These are phyloP conservation scores for Eimeria acervulina DNA, from an alignment of 169 alveolate genomes.

Conservation along the genomic window DNA sequence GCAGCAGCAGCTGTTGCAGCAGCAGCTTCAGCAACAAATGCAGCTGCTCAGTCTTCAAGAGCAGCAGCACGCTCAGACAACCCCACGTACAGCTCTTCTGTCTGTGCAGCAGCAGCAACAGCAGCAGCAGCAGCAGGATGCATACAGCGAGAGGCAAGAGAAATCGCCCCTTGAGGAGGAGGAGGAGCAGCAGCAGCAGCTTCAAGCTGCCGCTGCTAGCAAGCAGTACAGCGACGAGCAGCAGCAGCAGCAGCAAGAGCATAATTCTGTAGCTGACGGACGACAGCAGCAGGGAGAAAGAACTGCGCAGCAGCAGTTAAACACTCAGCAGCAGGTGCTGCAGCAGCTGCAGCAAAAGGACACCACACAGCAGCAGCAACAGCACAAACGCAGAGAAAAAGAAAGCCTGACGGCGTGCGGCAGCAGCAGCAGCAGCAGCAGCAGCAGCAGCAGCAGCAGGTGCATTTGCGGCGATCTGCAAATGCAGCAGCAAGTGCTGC, in stretches of 20 bases:
- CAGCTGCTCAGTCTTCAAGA: background rate
- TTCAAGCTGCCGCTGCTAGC: background rate
- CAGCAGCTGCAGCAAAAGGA: background rate
- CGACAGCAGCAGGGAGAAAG: background rate
- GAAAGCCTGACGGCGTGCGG: background rate
- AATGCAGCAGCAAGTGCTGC: background rate
- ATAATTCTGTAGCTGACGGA: background rate
- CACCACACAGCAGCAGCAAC: background rate
- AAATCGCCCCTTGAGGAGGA: background rate
- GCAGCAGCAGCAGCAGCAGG: slow-evolving; percentile 34
- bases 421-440: background rate
- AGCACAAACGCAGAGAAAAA: background rate
- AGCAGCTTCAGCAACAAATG: background rate
- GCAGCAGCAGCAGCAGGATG: slow-evolving; percentile 22
- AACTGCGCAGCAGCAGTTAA: background rate
- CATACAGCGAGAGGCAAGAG: slow-evolving; percentile 23
- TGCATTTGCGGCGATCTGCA: background rate
- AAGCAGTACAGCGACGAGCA: background rate
- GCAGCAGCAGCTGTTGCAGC: background rate
- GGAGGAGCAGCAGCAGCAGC: slow-evolving; percentile 8
- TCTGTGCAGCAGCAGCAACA: slow-evolving; percentile 6
- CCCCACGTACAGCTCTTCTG: background rate
- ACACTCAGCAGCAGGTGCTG: background rate
- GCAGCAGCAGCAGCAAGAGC: background rate
- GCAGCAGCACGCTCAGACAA: background rate